Conservation (phyloP, 2,329 filamentous ascomycete genomes). For the Apiospora kogelbergensis region DNA sequence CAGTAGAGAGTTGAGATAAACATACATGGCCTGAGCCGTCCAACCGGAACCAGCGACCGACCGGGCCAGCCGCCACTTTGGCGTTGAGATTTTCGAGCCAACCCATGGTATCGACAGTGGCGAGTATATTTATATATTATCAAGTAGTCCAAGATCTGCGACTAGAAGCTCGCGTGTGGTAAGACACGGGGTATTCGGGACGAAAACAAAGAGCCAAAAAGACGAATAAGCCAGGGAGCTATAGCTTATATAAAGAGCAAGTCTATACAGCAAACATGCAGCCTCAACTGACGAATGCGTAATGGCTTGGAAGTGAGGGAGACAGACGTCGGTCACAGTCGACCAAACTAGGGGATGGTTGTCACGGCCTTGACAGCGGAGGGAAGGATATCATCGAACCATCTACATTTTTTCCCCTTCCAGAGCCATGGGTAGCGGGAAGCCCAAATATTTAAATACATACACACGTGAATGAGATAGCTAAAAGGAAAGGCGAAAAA, state of each 20-base stretch:
- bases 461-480: not conserved
- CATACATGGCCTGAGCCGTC: conserved; percentile 81
- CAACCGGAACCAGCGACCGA: conserved; percentile 75
- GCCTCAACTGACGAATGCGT: too few species aligned
- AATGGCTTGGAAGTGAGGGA: not conserved
- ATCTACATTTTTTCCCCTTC: not conserved
- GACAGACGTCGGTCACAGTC: not conserved
- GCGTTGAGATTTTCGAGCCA: conserved; percentile 52
- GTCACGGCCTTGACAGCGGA: not conserved
- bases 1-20: conserved; percentile 21
- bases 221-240: not conserved
- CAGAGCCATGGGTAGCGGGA: not conserved
- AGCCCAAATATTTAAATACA: not conserved
- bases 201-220: not conserved
- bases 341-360: not conserved
- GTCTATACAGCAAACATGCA: too few species aligned
- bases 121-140: not conserved
- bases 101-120: conserved; percentile 37
- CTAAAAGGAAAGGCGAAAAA: not conserved
- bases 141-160: not conserved
- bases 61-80: conserved; percentile 61
- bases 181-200: not conserved
- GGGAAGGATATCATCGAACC: not conserved
- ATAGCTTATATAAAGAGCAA: not conserved
- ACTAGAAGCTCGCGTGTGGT: not conserved